Conservation (phyloP, 2,329 filamentous ascomycete species). For the Colletotrichum brevisporum region DNA sequence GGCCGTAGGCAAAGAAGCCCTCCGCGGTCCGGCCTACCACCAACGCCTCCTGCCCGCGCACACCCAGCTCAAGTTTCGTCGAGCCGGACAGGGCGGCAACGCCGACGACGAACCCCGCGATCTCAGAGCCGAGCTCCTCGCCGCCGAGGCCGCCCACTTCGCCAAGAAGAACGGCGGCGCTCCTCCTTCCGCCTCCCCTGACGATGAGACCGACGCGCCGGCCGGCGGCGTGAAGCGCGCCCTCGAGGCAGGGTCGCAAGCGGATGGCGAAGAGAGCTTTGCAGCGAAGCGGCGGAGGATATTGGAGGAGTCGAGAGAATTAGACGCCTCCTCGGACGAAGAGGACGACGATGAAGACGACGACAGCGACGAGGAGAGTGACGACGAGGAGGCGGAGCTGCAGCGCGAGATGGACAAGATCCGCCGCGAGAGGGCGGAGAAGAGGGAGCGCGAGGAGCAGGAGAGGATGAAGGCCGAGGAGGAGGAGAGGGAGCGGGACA, state of each 20-base stretch:
- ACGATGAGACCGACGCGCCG: slow-evolving; percentile 57
- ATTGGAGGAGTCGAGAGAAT: slow-evolving; percentile 87
- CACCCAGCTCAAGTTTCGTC: slow-evolving; percentile 90
- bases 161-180: slow-evolving; percentile 83
- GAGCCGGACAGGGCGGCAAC: slow-evolving; percentile 88
- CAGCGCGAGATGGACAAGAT: slow-evolving; percentile 96
- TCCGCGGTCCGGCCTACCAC: slow-evolving; percentile 94
- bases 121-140: slow-evolving; percentile 89
- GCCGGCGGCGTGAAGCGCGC: slow-evolving; percentile 72
- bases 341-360: slow-evolving; percentile 69
- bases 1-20: slow-evolving; percentile 95
- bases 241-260: slow-evolving; percentile 64
- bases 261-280: slow-evolving; percentile 72
- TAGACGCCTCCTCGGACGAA: slow-evolving; percentile 83
- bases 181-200: slow-evolving; percentile 57
- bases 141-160: slow-evolving; percentile 89
- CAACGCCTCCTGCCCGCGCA: slow-evolving; percentile 95
- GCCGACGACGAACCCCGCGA: slow-evolving; percentile 80
- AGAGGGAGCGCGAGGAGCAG: slow-evolving; percentile 73
- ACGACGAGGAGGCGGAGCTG: slow-evolving; percentile 89
- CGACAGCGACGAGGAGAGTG: slow-evolving; percentile 74
- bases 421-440: slow-evolving; percentile 85
- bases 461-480: slow-evolving; percentile 80
- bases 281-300: slow-evolving; percentile 89
- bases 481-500: slow-evolving; percentile 87